Base-by-base conservation (phyloP, 2,329 filamentous ascomycete species). In the Didymosphaeria variabile region DNA sequence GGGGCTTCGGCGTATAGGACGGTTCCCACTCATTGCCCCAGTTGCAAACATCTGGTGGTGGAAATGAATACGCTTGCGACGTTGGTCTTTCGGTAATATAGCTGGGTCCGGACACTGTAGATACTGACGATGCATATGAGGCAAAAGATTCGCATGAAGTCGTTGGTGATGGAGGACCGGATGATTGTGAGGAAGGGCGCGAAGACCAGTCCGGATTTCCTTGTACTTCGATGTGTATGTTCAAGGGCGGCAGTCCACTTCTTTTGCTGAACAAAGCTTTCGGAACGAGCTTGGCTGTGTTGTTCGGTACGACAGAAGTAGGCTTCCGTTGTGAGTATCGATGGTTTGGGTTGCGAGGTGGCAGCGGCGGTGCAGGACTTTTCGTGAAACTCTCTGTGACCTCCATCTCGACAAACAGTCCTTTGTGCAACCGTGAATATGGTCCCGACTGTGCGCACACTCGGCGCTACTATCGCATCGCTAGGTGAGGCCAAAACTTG, bases 261-360 rank as follows among this genome's bases (percentile, higher is more conserved):
- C 62, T 60, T 45, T 61, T 68, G 65, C 65, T 71, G 65, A 72
- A 75, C 4, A 76, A 64, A 15, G 73, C 72, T 31, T 60, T 62
- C 12, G 73, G 73, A 3, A 71, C 52, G 13, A 74, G 56, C 17
- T 68, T 26, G n/a, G 47, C 5, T 36, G 29, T 29, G 42, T 66
- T 53, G 49, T 61, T 31, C 67, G 65, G 38, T 65, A 53, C 31
- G 59, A 59, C 40, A 55, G 60, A 44, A 6, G 32, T 23, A n/a
- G 34, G 8, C 29, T 40, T 19, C 29, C 45, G 29, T 21, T 49
- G 36, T 17, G 32, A 38, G 23, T 58, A 52, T 34, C 46, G 31
- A 51, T 50, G 59, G 42, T 55, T 44, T 31, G 57, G 57, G 36
- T 59, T 59, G 15, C 60, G 60, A 7, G 36, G 26, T 3, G 60